Evolutionary conservation across 768 basidiomycete genomes (phyloP).

Genomic region (Nidularia sp.): DNA sequence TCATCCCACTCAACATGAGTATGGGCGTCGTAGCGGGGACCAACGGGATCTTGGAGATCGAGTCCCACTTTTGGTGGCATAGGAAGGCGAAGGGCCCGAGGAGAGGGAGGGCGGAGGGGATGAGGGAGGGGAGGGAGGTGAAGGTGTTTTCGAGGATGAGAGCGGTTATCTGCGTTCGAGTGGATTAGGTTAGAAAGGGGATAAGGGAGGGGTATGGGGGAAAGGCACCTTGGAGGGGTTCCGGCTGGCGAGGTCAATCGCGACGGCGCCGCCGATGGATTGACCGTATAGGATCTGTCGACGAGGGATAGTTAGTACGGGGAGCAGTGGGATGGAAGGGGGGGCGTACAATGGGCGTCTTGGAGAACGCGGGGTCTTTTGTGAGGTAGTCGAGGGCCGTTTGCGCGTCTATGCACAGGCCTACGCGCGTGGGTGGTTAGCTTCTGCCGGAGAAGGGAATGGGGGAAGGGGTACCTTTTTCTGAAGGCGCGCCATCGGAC

Average conservation of each 20-base stretch:
- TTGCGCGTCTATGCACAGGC: constrained; percentile 82
- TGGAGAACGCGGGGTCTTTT: constrained; percentile 56
- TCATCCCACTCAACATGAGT: constrained; percentile 73
- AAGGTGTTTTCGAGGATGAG: constrained; percentile 94
- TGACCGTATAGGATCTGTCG: constrained; percentile 74
- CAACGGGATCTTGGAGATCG: constrained; percentile 55
- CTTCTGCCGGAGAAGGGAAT: not conserved
- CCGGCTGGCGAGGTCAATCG: constrained; percentile 79
- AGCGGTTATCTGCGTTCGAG: constrained; percentile 54
- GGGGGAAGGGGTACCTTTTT: constrained; percentile 51
- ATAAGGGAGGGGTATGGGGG: not conserved
- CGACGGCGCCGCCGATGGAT: constrained; percentile 90
- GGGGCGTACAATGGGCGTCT: constrained; percentile 60
- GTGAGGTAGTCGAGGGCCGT: constrained; percentile 73
- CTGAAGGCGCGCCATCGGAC: constrained; percentile 84
- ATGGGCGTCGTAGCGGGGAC: constrained; percentile 69
- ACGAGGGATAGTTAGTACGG: not conserved
- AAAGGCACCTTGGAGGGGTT: constrained; percentile 62
- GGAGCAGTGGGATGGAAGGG: not conserved
- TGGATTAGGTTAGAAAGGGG: not conserved
- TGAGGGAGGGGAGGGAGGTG: constrained; percentile 73
- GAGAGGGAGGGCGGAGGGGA: constrained; percentile 77
- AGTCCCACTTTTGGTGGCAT: constrained; percentile 88
- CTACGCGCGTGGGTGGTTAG: constrained; percentile 25
- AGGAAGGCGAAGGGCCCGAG: constrained; percentile 73